Conservation (phyloP, 2,329 filamentous ascomycete species). For the Paracoccidioides lutzii region DNA sequence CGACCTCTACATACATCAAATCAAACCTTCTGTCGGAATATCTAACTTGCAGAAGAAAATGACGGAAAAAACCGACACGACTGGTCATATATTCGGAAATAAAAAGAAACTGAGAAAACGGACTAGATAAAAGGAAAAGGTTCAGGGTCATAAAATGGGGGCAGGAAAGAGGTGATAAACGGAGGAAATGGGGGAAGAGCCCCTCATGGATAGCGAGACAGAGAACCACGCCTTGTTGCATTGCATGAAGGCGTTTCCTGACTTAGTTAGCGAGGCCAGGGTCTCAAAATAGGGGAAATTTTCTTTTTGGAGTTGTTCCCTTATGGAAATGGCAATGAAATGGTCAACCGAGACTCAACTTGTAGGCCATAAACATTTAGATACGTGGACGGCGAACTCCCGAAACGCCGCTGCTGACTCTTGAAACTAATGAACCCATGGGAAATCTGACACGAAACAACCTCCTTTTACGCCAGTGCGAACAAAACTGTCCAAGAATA, state of each 20-base stretch:
- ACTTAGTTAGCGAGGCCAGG: too few species aligned
- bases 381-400: background rate
- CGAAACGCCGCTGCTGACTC: constrained; percentile 1
- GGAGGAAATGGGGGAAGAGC: too few species aligned
- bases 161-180: too few species aligned
- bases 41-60: background rate
- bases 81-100: background rate
- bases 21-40: constrained; percentile 2
- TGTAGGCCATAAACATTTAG: background rate
- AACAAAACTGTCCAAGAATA: background rate
- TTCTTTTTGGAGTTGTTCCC: too few species aligned
- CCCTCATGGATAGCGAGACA: too few species aligned
- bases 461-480: background rate
- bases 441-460: background rate
- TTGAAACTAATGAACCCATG: background rate
- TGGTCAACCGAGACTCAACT: too few species aligned
- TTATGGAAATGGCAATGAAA: background rate
- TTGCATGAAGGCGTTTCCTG: too few species aligned
- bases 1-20: constrained; percentile 6
- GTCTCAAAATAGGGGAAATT: too few species aligned
- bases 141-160: too few species aligned
- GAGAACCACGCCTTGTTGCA: too few species aligned
- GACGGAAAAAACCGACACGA: background rate
- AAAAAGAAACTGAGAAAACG: background rate
- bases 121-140: too few species aligned